phyloP scores from a whole-genome alignment of 306 rosid species.

The Acacia acuminata region DNA sequence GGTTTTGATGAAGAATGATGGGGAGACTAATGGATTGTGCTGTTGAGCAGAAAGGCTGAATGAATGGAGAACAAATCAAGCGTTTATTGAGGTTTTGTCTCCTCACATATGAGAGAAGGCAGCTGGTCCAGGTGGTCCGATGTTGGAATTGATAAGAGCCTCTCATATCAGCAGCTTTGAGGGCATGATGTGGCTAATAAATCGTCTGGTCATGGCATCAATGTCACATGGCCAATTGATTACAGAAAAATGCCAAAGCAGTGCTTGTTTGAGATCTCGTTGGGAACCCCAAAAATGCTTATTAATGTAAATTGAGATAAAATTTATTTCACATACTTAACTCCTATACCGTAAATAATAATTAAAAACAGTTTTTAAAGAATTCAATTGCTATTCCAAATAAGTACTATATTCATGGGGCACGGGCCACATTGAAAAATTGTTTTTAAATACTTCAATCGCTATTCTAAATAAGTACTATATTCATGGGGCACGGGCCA shows the following conservation, averaged over 20 bases:
- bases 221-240: not conserved
- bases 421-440: too few relatives aligned
- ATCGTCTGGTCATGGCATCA: not conserved
- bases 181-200: not conserved
- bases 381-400: too few relatives aligned
- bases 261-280: too few relatives aligned
- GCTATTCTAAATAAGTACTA: too few relatives aligned
- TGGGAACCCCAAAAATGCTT: too few relatives aligned
- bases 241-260: not conserved
- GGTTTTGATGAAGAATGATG: not conserved
- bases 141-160: not conserved
- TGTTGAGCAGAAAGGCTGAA: not conserved
- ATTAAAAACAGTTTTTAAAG: too few relatives aligned
- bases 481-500: not conserved
- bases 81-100: not conserved
- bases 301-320: too few relatives aligned
- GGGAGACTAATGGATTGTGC: not conserved
- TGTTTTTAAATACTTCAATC: too few relatives aligned
- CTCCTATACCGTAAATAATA: too few relatives aligned
- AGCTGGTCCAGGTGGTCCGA: not conserved
- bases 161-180: not conserved
- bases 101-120: not conserved
- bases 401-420: too few relatives aligned
- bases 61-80: not conserved
- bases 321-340: too few relatives aligned